Conservation (phyloP, 371 early-diverging fungal genomes). For the Dichotomocladium elegans region DNA sequence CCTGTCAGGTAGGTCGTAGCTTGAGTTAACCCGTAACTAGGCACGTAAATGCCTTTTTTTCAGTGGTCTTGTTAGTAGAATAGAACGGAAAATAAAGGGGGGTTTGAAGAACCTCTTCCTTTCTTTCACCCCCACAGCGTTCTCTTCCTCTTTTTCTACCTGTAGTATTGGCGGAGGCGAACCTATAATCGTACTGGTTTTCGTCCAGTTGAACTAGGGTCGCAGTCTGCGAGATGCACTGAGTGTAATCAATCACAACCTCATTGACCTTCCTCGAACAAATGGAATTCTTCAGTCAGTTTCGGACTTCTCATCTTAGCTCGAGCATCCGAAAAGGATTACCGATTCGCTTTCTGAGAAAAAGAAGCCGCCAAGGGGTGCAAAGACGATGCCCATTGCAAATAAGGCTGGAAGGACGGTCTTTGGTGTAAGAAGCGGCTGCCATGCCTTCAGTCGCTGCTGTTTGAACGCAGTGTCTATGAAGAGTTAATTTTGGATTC, state of each 20-base stretch:
- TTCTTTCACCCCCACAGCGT: too few relatives aligned
- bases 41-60: conserved; percentile 35
- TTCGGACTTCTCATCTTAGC: too few relatives aligned
- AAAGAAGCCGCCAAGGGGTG: conserved; percentile 80
- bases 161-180: conserved; percentile 36
- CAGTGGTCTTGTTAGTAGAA: too few relatives aligned
- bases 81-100: too few relatives aligned
- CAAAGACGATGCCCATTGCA: conserved; percentile 77
- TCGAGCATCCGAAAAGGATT: too few relatives aligned
- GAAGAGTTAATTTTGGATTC: background rate
- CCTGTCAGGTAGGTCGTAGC: conserved; percentile 19
- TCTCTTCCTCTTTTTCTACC: conserved; percentile 12
- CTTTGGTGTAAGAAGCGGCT: conserved; percentile 88
- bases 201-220: conserved; percentile 4
- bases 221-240: conserved; percentile 49
- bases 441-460: conserved; percentile 91
- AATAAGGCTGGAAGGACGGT: conserved; percentile 87
- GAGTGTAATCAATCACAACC: conserved; percentile 81
- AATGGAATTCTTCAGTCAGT: too few relatives aligned
- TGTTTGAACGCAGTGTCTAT: conserved; percentile 89
- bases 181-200: conserved; percentile 33
- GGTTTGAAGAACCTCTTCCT: too few relatives aligned
- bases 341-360: conserved; percentile 56
- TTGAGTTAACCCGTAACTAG: conserved; percentile 23
- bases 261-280: conserved; percentile 61